Percentiles rank a stretch among this genome's conserved stretches.
Evolutionary conservation across 768 basidiomycete species (phyloP).

Genomic region (Hygrophoropsis aurantiaca): DNA sequence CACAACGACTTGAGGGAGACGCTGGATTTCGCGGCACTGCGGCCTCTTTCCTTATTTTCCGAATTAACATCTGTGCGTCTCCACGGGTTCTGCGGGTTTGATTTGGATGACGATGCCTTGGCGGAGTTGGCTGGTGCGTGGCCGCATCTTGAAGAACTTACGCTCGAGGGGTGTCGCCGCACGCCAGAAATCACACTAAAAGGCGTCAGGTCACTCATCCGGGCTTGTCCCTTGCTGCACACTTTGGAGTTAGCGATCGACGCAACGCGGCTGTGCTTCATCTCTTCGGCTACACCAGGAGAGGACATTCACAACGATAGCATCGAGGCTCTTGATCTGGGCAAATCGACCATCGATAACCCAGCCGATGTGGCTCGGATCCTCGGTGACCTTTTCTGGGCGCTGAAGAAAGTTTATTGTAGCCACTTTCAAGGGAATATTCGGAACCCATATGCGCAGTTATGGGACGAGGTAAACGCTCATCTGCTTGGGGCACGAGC

Average conservation of each 20-base stretch:
- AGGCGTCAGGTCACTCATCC: conserved; percentile 21
- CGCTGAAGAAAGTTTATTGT: no score
- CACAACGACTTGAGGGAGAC: conserved; percentile 11
- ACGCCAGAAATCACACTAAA: conserved; percentile 24
- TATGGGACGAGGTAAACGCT: no score
- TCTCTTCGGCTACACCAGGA: no score
- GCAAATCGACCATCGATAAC: no score
- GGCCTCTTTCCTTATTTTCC: conserved; percentile 24
- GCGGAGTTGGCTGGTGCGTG: conserved; percentile 25
- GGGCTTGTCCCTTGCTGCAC: conserved; percentile 11
- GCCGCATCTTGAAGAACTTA: conserved; percentile 25
- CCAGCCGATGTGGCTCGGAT: no score
- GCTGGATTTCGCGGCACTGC: conserved; percentile 21
- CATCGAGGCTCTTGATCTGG: no score
- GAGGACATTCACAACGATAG: no score
- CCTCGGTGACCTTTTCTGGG: no score
- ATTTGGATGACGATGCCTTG: conserved; percentile 21
- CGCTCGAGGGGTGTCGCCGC: conserved; percentile 29
- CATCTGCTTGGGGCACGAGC: no score
- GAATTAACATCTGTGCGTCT: conserved; percentile 20
- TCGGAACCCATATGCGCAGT: no score
- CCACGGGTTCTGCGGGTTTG: conserved; percentile 26
- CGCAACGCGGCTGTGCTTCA: no score
- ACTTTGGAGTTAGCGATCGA: conserved; percentile 25
- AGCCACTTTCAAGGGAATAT: no score